Evolutionary conservation across 495 filamentous ascomycete genomes (phyloP).

Genomic region (Clohesyomyces aquaticus): DNA sequence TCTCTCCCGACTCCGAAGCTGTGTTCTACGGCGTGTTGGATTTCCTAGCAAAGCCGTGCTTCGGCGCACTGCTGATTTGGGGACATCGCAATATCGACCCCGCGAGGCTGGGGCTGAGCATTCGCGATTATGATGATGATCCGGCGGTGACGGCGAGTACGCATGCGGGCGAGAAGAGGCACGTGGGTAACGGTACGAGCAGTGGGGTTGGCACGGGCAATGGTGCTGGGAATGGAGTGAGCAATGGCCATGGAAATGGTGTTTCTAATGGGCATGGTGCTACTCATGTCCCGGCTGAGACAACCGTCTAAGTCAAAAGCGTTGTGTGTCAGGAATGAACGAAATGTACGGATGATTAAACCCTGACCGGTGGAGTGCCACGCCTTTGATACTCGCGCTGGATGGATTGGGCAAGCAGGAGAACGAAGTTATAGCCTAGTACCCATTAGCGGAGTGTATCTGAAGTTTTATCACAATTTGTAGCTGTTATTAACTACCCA

Average conservation of each 20-base stretch:
- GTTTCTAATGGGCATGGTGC: not conserved
- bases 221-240: not conserved
- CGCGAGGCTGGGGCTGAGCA: slow-evolving; percentile 53
- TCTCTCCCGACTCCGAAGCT: slow-evolving; percentile 64
- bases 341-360: no score
- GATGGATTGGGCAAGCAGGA: no score
- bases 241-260: not conserved
- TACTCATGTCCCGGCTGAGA: not conserved
- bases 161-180: not conserved
- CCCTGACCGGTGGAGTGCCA: no score
- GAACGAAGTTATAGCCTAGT: no score
- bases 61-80: slow-evolving; percentile 56
- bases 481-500: no score
- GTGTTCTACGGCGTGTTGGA: slow-evolving; percentile 74
- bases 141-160: slow-evolving; percentile 13
- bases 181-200: not conserved
- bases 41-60: slow-evolving; percentile 61
- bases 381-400: no score
- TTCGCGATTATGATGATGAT: slow-evolving; percentile 51
- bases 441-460: no score
- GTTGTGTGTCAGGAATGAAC: no score
- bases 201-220: not conserved
- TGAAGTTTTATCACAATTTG: no score
- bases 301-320: no score
- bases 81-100: slow-evolving; percentile 61